Conservation (phyloP, 305 asterid genomes). For the Coffea humblotiana region DNA sequence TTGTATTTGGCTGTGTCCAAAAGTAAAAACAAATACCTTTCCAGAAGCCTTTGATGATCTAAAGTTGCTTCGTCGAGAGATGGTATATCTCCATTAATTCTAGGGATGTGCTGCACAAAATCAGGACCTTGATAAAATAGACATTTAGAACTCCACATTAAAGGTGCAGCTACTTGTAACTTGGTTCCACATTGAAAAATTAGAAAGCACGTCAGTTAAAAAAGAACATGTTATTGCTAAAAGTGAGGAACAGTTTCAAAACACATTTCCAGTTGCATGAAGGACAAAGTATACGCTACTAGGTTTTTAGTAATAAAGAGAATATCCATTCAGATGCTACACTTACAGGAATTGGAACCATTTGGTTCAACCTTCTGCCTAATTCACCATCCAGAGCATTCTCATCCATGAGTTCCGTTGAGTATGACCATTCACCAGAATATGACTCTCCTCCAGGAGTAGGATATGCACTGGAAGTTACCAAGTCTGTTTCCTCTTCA, state of each 20-base stretch:
- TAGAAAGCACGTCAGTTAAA: constrained; percentile 15
- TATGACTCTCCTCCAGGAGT: constrained; percentile 64
- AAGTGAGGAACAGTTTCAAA: constrained; percentile 26
- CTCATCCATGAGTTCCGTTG: constrained; percentile 64
- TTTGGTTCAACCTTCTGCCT: constrained; percentile 78
- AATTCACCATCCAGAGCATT: constrained; percentile 82
- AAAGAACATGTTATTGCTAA: background rate
- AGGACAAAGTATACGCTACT: background rate
- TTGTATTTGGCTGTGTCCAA: no score
- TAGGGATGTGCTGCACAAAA: constrained; percentile 79
- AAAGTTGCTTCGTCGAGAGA: constrained; percentile 80
- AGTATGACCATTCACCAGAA: constrained; percentile 56
- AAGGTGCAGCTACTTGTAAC: constrained; percentile 7
- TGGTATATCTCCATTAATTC: constrained; percentile 88
- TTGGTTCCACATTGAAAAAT: background rate
- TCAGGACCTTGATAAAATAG: background rate
- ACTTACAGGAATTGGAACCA: constrained; percentile 84
- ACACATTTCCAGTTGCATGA: background rate
- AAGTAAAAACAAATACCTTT: constrained; percentile 47
- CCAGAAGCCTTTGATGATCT: constrained; percentile 76
- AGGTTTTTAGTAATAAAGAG: background rate
- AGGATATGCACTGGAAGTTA: constrained; percentile 58
- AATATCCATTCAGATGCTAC: constrained; percentile 11
- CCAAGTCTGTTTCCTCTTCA: constrained; percentile 53
- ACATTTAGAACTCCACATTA: background rate